Evolutionary conservation across 176 grass and related monocot genomes (phyloP).

Genomic region (Avena sativa): DNA sequence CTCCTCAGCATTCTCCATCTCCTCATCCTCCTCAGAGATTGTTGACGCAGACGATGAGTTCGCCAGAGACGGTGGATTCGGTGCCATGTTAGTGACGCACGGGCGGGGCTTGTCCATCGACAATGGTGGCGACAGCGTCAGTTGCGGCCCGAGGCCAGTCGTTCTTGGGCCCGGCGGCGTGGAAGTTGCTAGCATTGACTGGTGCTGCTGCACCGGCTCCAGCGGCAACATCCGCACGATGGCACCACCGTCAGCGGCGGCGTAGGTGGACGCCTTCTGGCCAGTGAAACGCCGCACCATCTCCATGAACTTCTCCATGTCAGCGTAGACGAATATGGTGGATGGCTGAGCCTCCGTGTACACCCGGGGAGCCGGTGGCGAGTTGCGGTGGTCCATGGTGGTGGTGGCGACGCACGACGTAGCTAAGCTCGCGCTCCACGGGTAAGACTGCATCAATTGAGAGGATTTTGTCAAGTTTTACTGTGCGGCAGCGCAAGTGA

Average conservation of each 20-base stretch:
- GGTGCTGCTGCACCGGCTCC: neutral
- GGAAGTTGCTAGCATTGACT: constrained; percentile 14
- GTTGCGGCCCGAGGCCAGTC: neutral
- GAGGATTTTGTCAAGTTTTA: neutral
- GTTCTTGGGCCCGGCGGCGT: neutral
- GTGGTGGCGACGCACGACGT: neutral
- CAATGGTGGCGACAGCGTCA: neutral
- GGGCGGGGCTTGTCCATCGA: neutral
- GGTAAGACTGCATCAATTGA: constrained; percentile 1
- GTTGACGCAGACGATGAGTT: neutral
- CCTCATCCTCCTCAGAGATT: neutral
- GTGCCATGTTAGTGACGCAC: neutral
- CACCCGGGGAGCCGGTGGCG: neutral
- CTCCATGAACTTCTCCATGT: constrained; percentile 49
- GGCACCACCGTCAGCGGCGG: neutral
- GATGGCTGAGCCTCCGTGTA: neutral
- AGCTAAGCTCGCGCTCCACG: neutral
- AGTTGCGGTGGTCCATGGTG: neutral
- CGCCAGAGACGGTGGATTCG: neutral
- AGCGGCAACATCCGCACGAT: neutral
- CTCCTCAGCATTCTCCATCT: constrained; percentile 29
- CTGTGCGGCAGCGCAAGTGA: neutral
- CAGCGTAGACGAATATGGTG: neutral
- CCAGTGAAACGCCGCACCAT: constrained; percentile 54
- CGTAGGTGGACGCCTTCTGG: neutral